Conservation (phyloP, 1,284 basidiomycete species). For the Gymnopus androsaceus region DNA sequence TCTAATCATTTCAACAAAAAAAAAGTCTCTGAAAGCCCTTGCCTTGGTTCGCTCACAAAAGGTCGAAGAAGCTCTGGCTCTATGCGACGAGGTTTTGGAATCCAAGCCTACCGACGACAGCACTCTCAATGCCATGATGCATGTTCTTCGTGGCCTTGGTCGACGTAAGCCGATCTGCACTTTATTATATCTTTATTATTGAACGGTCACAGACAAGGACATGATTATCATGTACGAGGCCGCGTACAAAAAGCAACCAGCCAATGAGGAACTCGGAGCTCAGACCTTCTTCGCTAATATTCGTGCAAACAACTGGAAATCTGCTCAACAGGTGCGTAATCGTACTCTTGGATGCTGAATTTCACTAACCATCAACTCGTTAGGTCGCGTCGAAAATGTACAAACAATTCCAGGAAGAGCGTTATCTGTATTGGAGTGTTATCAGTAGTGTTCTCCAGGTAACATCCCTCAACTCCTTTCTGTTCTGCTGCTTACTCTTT, state of each 20-base stretch:
- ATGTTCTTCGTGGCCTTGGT: constrained; percentile 74
- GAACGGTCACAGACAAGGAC: constrained; percentile 69
- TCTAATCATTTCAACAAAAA: constrained; percentile 4
- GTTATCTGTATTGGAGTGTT: constrained; percentile 83
- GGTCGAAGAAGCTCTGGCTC: constrained; percentile 74
- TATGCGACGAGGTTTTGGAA: constrained; percentile 79
- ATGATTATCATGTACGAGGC: constrained; percentile 80
- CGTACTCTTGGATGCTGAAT: not conserved
- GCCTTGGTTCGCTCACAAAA: constrained; percentile 81
- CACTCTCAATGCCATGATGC: constrained; percentile 77
- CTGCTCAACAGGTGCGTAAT: constrained; percentile 68
- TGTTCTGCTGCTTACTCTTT: constrained; percentile 4
- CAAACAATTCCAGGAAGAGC: constrained; percentile 76
- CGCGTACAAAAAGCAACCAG: constrained; percentile 74
- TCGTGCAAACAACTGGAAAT: constrained; percentile 76
- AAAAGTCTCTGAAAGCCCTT: constrained; percentile 79
- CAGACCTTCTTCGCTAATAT: constrained; percentile 85
- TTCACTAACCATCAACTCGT: constrained; percentile 2
- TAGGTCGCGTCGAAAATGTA: constrained; percentile 77
- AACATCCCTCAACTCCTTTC: not conserved
- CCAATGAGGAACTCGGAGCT: constrained; percentile 77
- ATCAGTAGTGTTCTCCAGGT: constrained; percentile 82
- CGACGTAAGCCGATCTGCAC: constrained; percentile 54
- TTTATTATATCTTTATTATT: constrained; percentile 8
- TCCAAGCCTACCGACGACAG: constrained; percentile 68